Evolutionary conservation across 192 early-diverging fungal species (phyloP).

Genomic region (Backusella tarrabulga): DNA sequence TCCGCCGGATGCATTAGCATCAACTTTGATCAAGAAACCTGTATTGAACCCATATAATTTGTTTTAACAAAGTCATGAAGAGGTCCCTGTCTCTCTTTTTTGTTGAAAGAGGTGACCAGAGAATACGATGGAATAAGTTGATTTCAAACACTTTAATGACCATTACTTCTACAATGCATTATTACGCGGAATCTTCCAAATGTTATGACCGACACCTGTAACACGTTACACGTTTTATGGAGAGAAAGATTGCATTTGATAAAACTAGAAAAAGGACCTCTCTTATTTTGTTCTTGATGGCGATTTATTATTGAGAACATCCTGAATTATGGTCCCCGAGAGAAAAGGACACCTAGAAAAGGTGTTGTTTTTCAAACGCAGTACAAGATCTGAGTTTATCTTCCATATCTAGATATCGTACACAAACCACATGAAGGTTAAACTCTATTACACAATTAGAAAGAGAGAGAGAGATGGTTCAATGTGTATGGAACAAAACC

Average conservation of each 20-base stretch:
- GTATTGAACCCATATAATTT: no score
- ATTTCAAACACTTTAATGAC: no score
- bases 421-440: neutral
- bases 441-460: no score
- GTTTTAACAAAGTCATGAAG: no score
- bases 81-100: no score
- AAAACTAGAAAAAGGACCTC: neutral
- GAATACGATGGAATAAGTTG: no score
- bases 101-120: no score
- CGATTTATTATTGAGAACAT: neutral
- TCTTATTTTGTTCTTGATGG: neutral
- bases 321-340: neutral
- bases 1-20: no score
- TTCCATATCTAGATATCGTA: neutral
- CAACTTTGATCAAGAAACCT: no score
- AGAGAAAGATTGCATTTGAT: neutral
- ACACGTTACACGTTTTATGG: slow-evolving; percentile 1
- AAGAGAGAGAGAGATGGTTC: no score
- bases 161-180: neutral
- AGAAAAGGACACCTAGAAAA: neutral
- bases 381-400: neutral
- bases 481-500: no score
- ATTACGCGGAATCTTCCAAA: neutral
- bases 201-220: neutral
- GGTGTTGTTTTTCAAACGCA: neutral